These are phyloP conservation scores for Colletotrichum orbiculare DNA, from an alignment of 2,329 filamentous ascomycete species.

Conservation along the genomic window DNA sequence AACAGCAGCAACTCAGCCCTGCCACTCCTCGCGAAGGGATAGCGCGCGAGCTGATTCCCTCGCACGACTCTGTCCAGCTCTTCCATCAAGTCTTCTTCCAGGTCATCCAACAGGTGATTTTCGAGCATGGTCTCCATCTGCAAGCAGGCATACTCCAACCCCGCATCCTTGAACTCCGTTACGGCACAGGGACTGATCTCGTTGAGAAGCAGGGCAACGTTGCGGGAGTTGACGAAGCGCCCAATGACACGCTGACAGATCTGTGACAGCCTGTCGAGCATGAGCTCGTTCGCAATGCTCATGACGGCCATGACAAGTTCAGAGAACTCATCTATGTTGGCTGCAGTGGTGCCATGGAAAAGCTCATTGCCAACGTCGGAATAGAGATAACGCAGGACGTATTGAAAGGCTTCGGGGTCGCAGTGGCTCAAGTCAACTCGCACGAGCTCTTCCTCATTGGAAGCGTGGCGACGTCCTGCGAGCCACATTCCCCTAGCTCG, in stretches of 20 bases:
- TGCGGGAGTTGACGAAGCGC: conserved; percentile 85
- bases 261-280: conserved; percentile 91
- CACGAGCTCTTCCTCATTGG: conserved; percentile 57
- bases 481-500: conserved; percentile 89
- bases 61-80: conserved; percentile 86
- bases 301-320: conserved; percentile 93
- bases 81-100: conserved; percentile 84
- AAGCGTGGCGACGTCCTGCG: conserved; percentile 68
- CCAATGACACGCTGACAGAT: conserved; percentile 89
- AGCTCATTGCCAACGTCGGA: conserved; percentile 83
- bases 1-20: conserved; percentile 74
- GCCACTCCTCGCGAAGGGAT: conserved; percentile 82
- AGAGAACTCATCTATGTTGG: conserved; percentile 83
- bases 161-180: conserved; percentile 86
- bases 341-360: conserved; percentile 79
- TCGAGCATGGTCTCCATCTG: conserved; percentile 94
- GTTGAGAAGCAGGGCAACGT: conserved; percentile 87
- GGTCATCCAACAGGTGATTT: conserved; percentile 85
- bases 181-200: conserved; percentile 87
- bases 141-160: conserved; percentile 89
- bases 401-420: conserved; percentile 75
- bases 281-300: conserved; percentile 90
- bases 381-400: conserved; percentile 86
- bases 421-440: conserved; percentile 87
- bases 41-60: conserved; percentile 81